Conservation (phyloP, 2,329 filamentous ascomycete species). For the Aspergillus flavus region DNA sequence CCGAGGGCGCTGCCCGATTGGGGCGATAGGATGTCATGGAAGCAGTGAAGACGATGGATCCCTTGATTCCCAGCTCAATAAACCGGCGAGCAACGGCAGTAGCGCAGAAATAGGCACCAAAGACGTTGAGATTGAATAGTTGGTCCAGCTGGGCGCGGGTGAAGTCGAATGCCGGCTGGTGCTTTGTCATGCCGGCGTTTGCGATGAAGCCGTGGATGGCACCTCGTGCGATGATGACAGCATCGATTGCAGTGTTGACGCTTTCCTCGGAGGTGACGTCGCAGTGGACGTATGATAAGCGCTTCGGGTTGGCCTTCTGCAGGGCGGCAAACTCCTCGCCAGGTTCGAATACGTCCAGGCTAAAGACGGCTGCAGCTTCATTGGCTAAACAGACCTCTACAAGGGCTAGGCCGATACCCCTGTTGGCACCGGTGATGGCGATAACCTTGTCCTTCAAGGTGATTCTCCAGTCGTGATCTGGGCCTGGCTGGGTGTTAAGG, state of each 20-base stretch:
- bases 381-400: slow-evolving; percentile 39
- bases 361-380: slow-evolving; percentile 43
- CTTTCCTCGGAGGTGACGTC: too few relatives aligned
- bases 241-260: too few relatives aligned
- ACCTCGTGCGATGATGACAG: slow-evolving; percentile 46
- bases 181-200: slow-evolving; percentile 49
- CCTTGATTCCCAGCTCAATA: too few relatives aligned
- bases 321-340: slow-evolving; percentile 37
- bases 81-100: slow-evolving; percentile 17
- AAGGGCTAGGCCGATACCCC: too few relatives aligned
- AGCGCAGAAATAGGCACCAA: slow-evolving; percentile 30
- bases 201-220: slow-evolving; percentile 48
- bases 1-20: slow-evolving; percentile 36
- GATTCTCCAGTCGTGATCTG: too few relatives aligned
- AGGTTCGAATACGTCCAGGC: slow-evolving; percentile 42
- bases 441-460: too few relatives aligned
- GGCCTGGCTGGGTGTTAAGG: too few relatives aligned
- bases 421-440: too few relatives aligned
- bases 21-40: too few relatives aligned
- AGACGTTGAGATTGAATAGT: slow-evolving; percentile 46
- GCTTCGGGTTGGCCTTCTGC: slow-evolving; percentile 44
- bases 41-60: too few relatives aligned
- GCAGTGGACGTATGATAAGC: slow-evolving; percentile 45
- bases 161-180: slow-evolving; percentile 48
- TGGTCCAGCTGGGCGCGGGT: slow-evolving; percentile 38